phyloP scores from a whole-genome alignment of 495 filamentous ascomycete species.

The Lasiosphaeris hirsuta region DNA sequence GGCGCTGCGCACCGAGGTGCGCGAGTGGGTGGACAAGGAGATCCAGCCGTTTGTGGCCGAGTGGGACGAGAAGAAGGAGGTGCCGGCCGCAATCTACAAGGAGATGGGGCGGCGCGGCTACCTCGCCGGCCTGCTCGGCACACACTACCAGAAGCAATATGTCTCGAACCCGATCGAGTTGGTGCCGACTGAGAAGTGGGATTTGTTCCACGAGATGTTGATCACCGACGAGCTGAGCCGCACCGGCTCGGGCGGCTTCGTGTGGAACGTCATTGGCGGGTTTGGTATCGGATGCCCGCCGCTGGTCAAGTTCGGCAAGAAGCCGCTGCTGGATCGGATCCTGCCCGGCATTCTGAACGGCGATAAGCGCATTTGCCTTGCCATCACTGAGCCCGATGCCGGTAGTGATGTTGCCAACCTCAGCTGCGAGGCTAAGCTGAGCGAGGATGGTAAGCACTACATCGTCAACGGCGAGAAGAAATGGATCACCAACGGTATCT shows the following conservation, averaged over 20 bases:
- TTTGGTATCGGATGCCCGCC: slow-evolving; percentile 93
- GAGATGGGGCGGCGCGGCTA: slow-evolving; percentile 92
- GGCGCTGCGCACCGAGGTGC: slow-evolving; percentile 82
- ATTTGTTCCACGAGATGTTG: slow-evolving; percentile 95
- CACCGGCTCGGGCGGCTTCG: slow-evolving; percentile 82
- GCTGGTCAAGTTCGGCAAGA: slow-evolving; percentile 87
- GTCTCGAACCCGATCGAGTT: slow-evolving; percentile 66
- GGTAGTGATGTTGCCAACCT: slow-evolving; percentile 85
- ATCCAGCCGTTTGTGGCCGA: slow-evolving; percentile 91
- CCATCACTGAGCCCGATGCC: slow-evolving; percentile 56
- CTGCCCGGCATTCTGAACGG: slow-evolving; percentile 79
- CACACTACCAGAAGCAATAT: slow-evolving; percentile 72
- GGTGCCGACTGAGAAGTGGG: slow-evolving; percentile 87
- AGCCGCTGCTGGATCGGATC: slow-evolving; percentile 73
- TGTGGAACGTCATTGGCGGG: slow-evolving; percentile 97
- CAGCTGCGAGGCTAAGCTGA: slow-evolving; percentile 90
- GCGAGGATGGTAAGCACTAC: slow-evolving; percentile 93
- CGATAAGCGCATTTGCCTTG: slow-evolving; percentile 87
- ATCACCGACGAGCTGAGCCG: slow-evolving; percentile 92
- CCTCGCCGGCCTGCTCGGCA: slow-evolving; percentile 81
- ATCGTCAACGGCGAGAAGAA: slow-evolving; percentile 99
- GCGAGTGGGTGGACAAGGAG: slow-evolving; percentile 84
- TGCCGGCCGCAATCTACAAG: slow-evolving; percentile 86
- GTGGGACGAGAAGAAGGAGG: slow-evolving; percentile 93
- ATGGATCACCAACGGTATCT: slow-evolving; percentile 99